A percentile compares a stretch with the other conserved stretches of the same genome.
Evolutionary conservation across 2,329 filamentous ascomycete genomes (phyloP).

Genomic region (Macrophomina phaseolina): DNA sequence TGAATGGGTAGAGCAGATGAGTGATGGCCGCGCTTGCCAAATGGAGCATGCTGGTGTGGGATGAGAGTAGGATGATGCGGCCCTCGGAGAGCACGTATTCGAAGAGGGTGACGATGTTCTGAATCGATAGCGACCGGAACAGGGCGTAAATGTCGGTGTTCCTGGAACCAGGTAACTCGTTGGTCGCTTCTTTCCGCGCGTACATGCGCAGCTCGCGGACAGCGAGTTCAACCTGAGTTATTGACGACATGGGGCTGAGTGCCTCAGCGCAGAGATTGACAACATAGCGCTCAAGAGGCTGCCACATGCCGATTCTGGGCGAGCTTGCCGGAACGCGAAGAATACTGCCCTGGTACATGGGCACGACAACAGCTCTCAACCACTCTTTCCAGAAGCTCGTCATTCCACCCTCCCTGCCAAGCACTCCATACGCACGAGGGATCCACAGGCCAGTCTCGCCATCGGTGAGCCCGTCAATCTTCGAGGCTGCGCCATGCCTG

Average conservation of each 20-base stretch:
- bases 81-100: constrained; percentile 94
- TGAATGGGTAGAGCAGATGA: constrained; percentile 85
- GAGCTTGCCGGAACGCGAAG: constrained; percentile 86
- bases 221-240: constrained; percentile 92
- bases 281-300: constrained; percentile 94
- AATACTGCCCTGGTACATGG: constrained; percentile 89
- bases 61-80: constrained; percentile 93
- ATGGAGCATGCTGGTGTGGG: constrained; percentile 95
- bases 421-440: constrained; percentile 88
- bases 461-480: constrained; percentile 94
- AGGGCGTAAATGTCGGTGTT: constrained; percentile 92
- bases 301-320: constrained; percentile 90
- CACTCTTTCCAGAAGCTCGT: constrained; percentile 98
- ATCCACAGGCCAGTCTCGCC: constrained; percentile 97
- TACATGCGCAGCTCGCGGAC: constrained; percentile 90
- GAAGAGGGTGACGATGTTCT: constrained; percentile 90
- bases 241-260: constrained; percentile 87
- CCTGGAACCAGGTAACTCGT: constrained; percentile 90
- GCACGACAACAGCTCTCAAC: constrained; percentile 90
- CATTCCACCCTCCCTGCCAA: constrained; percentile 82
- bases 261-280: constrained; percentile 97
- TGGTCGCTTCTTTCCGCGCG: constrained; percentile 87
- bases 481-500: constrained; percentile 90
- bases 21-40: constrained; percentile 86
- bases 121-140: constrained; percentile 86